Base-by-base conservation (phyloP, 2,329 filamentous ascomycete species). In the Aureobasidium subglaciale region DNA sequence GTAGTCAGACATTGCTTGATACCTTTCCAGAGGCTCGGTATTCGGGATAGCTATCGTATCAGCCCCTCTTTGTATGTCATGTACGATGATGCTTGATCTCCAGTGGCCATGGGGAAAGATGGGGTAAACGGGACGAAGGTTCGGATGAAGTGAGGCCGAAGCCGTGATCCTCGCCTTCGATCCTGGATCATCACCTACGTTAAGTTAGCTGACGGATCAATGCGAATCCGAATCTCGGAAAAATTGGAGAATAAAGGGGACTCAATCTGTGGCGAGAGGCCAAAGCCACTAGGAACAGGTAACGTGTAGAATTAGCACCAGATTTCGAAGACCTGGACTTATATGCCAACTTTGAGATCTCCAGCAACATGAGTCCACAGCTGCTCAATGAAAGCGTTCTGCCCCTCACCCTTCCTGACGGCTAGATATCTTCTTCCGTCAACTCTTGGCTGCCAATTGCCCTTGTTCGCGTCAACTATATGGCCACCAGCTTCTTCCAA, bases 401-500 rank as follows among this genome's bases (percentile, higher is more conserved):
- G 71, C 2, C 74, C 74, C 56, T 74, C 67, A 0, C 73, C 75
- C 1, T 61, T 64, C 57, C 76, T 66, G 1, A 78, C 71, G 49
- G 74, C 75, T 60, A 79, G 61, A 67, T 84, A 84, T 60, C 76
- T 73, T 63, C 82, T 73, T 58, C 76, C 80, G 63, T 84, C 81
- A 6, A 85, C 67, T 46, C 64, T 69, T 5, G 78, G 74, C 41
- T 79, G 67, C 87, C 87, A 91, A 55, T 80, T 79, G 0, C 86
- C 87, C 0, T 86, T 83, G 67, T 91, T 90, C 4, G 83, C 86
- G 65, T 85, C 79, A 7, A 79, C 86, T 75, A 92, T 82, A 50
- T 81, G 74, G 0, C 88, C 88, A 0, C 88, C 88, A 0, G 87
- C 86, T 73, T 92, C 88, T 27, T 74, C 73, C 24, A 92, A 72